Evolutionary conservation across 2,329 filamentous ascomycete species (phyloP), one percentile per base, ranked within the genome.

Genomic region (Calonectria crousiana): DNA sequence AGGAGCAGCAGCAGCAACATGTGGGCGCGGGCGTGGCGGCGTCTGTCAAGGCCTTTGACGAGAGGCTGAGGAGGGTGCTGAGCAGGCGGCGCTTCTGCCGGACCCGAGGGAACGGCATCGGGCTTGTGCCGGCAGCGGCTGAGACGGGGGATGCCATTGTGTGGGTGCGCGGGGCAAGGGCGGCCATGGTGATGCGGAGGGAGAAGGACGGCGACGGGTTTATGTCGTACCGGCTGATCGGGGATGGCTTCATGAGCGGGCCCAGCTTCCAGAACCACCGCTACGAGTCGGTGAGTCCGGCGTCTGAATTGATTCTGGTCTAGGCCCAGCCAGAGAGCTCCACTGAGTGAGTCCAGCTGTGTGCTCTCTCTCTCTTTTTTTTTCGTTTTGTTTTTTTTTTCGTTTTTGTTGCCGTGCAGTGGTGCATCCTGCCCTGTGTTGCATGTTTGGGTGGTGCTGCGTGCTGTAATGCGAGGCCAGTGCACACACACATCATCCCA

Each of bases 71-170:
- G 20, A 44, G 49, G 18, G 36, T 53, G 28, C 65, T 72, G 6
- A 72, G 70, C 65, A 68, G 47, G 26, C 70, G 64, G 32, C 70
- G 70, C 10, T 60, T 72, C 52, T 67, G 70, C 65, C 38, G 38
- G 30, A 72, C 70, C 26, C 67, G 49, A 32, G 26, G 49, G n/a
- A 53, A 66, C 20, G 30, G 36, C n/a, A 28, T 67, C 20, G 67
- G 51, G n/a, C 49, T 66, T 16, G 49, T 74, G 16, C 60, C 67
- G 26, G 36, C 72, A 9, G 44, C 52, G 49, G 49, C 52, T 23
- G 53, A 64, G 67, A 56, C 44, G 18, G 51, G 44, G 6, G 60
- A 68, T 65, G 51, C 23, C 53, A 53, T 68, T 64, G 72, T 44
- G 38, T 65, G 64, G 60, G 41, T 71, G 32, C 58, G 62, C 34